Evolutionary conservation across 108 stramenopile species (phyloP).

Genomic region (Skeletonema marinoi): DNA sequence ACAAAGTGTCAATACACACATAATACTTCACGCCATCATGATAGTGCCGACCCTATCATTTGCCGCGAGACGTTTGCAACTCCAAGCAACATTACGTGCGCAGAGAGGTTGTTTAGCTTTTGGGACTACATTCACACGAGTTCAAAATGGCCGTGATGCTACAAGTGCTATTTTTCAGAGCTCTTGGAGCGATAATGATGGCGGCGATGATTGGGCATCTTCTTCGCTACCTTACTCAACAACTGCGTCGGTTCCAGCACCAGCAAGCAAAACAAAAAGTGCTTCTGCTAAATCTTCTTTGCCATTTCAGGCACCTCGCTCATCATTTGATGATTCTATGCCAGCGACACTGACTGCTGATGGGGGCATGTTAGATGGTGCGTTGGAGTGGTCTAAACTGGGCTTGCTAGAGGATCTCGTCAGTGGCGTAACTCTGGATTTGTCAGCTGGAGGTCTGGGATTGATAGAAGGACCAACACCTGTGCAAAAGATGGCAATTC

Average conservation of each 20-base stretch:
- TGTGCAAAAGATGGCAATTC: slow-evolving; percentile 80
- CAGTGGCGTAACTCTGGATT: slow-evolving; percentile 20
- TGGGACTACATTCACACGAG: neutral
- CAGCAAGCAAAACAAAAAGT: neutral
- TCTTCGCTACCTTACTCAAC: neutral
- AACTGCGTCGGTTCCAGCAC: neutral
- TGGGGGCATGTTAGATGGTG: slow-evolving; percentile 3
- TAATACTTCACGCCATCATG: slow-evolving; percentile 6
- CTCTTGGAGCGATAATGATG: neutral
- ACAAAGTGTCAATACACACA: neutral
- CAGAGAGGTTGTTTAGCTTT: neutral
- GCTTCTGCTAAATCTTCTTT: slow-evolving; percentile 24
- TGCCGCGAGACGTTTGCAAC: neutral
- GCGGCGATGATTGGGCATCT: neutral
- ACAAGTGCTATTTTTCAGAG: neutral
- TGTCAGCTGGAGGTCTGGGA: slow-evolving; percentile 16
- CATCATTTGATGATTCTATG: slow-evolving; percentile 48
- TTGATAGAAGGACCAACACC: slow-evolving; percentile 67
- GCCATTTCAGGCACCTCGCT: slow-evolving; percentile 40
- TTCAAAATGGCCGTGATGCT: neutral
- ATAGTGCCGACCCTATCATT: neutral
- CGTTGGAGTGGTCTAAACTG: slow-evolving; percentile 60
- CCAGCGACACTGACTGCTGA: slow-evolving; percentile 16
- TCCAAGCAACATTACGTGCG: neutral
- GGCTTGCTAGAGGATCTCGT: slow-evolving; percentile 74